Conservation (phyloP, 139 green algal genomes). For the Mychonastes homosphaera region DNA sequence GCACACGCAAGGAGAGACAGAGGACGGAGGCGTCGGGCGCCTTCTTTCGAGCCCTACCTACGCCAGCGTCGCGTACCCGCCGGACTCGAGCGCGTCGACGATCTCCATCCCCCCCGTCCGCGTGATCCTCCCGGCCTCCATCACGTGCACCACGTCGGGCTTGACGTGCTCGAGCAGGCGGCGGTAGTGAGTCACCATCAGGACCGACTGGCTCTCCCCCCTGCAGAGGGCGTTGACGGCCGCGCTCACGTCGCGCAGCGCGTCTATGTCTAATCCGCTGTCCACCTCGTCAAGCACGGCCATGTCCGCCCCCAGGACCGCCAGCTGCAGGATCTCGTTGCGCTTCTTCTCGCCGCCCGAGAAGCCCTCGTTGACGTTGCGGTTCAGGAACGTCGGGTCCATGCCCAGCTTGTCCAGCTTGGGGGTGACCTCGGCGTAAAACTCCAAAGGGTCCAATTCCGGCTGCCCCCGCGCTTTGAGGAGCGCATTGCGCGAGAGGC, state of each 20-base stretch:
- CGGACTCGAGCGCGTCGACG: constrained; percentile 46
- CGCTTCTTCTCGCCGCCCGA: constrained; percentile 97
- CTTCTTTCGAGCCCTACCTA: too few relatives aligned
- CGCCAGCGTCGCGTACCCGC: constrained; percentile 47
- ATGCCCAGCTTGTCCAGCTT: constrained; percentile 96
- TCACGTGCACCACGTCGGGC: constrained; percentile 60
- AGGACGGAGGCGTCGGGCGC: too few relatives aligned
- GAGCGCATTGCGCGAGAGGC: constrained; percentile 83
- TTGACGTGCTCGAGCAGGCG: constrained; percentile 64
- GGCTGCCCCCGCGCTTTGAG: constrained; percentile 57
- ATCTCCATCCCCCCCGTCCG: constrained; percentile 39
- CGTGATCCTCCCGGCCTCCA: constrained; percentile 35
- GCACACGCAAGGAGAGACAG: too few relatives aligned
- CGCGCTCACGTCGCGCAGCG: constrained; percentile 69
- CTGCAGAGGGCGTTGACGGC: constrained; percentile 45
- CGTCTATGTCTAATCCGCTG: constrained; percentile 94
- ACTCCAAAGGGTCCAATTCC: constrained; percentile 97
- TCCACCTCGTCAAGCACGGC: constrained; percentile 73
- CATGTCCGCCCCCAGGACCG: constrained; percentile 83
- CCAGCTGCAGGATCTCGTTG: constrained; percentile 93
- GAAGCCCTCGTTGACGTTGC: constrained; percentile 99
- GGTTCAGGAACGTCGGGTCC: constrained; percentile 90
- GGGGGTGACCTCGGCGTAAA: constrained; percentile 89
- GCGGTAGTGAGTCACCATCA: constrained; percentile 98
- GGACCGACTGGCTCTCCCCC: constrained; percentile 54